These are phyloP conservation scores for Taiwanofungus camphoratus DNA, from an alignment of 1,284 basidiomycete species.

Conservation along the genomic window DNA sequence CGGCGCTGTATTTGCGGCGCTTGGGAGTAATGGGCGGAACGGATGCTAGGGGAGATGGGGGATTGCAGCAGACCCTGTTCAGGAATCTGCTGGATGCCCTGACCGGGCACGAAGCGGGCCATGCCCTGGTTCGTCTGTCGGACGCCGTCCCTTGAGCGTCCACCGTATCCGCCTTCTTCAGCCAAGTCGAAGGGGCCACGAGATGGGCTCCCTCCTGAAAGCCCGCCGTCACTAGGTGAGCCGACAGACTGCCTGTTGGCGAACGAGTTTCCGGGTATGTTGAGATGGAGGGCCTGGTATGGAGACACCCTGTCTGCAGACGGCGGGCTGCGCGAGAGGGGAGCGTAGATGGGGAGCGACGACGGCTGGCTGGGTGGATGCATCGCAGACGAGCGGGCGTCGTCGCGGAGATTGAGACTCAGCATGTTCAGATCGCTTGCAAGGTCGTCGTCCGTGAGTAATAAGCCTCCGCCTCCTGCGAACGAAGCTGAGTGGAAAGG, in stretches of 20 bases:
- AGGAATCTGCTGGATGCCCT: conserved; percentile 58
- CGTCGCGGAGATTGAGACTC: conserved; percentile 49
- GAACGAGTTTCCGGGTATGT: conserved; percentile 42
- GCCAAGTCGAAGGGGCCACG: conserved; percentile 24
- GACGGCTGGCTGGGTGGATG: conserved; percentile 53
- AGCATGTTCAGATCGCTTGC: conserved; percentile 64
- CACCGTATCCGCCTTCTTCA: conserved; percentile 12
- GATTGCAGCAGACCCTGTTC: conserved; percentile 29
- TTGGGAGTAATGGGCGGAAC: conserved; percentile 23
- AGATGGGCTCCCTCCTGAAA: conserved; percentile 28
- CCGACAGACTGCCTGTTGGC: conserved; percentile 42
- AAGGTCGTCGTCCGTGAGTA: conserved; percentile 78
- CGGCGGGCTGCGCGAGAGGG: conserved; percentile 59
- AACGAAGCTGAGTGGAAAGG: conserved; percentile 27
- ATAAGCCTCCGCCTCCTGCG: conserved; percentile 40
- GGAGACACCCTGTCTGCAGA: conserved; percentile 46
- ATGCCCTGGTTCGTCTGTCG: conserved; percentile 28
- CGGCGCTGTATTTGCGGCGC: conserved; percentile 37
- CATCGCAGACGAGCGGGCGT: conserved; percentile 33
- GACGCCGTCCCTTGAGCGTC: conserved; percentile 6
- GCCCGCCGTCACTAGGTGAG: conserved; percentile 49
- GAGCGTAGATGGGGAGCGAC: conserved; percentile 65
- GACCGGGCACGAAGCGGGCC: conserved; percentile 56
- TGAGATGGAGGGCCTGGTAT: conserved; percentile 53
- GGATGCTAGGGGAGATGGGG: conserved; percentile 28